phyloP scores from a whole-genome alignment of 306 rosid genomes.

The Vigna radiata region DNA sequence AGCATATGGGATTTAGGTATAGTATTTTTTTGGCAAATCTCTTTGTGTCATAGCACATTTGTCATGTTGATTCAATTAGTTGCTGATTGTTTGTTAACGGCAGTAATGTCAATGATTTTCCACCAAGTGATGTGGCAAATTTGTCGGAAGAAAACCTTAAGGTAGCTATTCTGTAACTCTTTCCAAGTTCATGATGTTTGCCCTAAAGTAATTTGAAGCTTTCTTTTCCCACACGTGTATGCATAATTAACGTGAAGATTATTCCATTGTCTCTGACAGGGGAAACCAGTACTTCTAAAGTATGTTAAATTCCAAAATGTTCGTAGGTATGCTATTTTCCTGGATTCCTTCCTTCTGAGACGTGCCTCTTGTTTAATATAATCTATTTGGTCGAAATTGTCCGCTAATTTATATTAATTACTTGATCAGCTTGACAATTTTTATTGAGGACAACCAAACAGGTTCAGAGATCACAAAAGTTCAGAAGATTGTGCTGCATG shows the following conservation, averaged over 20 bases:
- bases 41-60: slow-evolving; percentile 21
- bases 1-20: slow-evolving; percentile 99
- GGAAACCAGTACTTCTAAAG: slow-evolving; percentile 78
- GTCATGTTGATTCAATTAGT: slow-evolving; percentile 18
- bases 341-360: slow-evolving; percentile 23
- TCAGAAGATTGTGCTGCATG: slow-evolving; percentile 81
- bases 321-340: slow-evolving; percentile 69
- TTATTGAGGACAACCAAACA: slow-evolving; percentile 92
- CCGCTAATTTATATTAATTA: slow-evolving; percentile 39
- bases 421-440: slow-evolving; percentile 82
- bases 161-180: slow-evolving; percentile 51
- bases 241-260: slow-evolving; percentile 20
- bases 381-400: slow-evolving; percentile 13
- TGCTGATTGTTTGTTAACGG: slow-evolving; percentile 47
- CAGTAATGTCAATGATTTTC: slow-evolving; percentile 93
- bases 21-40: slow-evolving; percentile 32
- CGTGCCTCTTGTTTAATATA: slow-evolving; percentile 21
- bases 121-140: slow-evolving; percentile 76
- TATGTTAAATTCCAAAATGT: slow-evolving; percentile 98
- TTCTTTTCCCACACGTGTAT: background rate
- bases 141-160: slow-evolving; percentile 73
- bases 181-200: slow-evolving; percentile 21
- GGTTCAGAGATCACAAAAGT: slow-evolving; percentile 78
- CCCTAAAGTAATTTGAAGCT: slow-evolving; percentile 46
- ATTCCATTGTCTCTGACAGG: slow-evolving; percentile 58